Base-by-base conservation (phyloP, 805 yeast species). In the Schwanniomyces polymorphus region DNA sequence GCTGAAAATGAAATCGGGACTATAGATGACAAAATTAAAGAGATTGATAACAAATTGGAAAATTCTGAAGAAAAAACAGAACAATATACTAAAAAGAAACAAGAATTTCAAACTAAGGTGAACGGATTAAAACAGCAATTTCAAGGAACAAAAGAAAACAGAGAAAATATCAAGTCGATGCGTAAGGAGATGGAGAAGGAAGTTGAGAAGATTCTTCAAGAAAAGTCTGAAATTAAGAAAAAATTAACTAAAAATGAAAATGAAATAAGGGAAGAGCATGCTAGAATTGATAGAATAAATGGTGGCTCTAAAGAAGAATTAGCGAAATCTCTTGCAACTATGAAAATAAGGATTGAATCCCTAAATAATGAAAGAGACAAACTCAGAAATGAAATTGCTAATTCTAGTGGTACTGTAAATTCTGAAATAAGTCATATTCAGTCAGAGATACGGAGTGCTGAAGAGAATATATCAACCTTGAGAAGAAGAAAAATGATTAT, bases 281-380 rank as follows among this genome's bases (percentile, higher is more conserved):
- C 56, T 28, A 63, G 71, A 52, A 62, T 79, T 12, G 75, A 73
- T 28, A 63, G 59, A 10, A 60, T 68, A 6, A 68, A 69, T 45
- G 82, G 81, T 12, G 80, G 78, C 1, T 67, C 74, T 5, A 72
- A 68, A 41, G 75, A 72, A 25, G 57, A 51, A 11, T 51, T 74
- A 29, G 49, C 56, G 8, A 49, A 54, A 26, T 53, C 55, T 14
- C 48, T 63, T 6, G 48, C 43, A 17, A 41, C 45, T 6, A 51
- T 61, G 17, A 52, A 54, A 42, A 55, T 46, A 12, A 48, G 56
- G 16, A 52, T 69, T 23, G 45, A 42, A 5, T 53, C 60, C 16
- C 45, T 69, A 12, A 64, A 67, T 42, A 50, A 56, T 11, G 43
- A 52, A 43, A 52, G 51, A 38, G 50, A 47, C 10, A 45, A 44